Evolutionary conservation across 176 grass and related monocot species (phyloP).

Genomic region (Rhipidocladum racemiflorum): DNA sequence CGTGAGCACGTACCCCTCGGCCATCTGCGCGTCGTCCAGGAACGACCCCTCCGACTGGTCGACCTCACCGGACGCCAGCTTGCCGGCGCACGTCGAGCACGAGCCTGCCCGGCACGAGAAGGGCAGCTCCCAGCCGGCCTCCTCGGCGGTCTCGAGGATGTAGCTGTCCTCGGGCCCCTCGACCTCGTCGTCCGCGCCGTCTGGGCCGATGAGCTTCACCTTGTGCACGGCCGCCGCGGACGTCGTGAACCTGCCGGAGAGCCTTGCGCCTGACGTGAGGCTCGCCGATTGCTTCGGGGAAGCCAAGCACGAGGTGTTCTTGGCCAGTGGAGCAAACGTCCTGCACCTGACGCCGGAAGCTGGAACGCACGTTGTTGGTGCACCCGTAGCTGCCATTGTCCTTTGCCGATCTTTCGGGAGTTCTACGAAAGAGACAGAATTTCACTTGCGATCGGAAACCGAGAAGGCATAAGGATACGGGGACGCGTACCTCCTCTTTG

Average conservation of each 20-base stretch:
- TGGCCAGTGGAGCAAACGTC: neutral
- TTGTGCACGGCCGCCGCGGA: conserved; percentile 46
- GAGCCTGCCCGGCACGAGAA: conserved; percentile 73
- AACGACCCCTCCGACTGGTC: conserved; percentile 86
- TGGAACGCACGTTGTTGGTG: neutral
- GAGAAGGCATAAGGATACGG: neutral
- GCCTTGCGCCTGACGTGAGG: neutral
- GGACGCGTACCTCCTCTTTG: neutral
- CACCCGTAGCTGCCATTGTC: conserved; percentile 2
- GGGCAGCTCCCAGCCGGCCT: conserved; percentile 71
- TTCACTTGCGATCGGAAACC: neutral
- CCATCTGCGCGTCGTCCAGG: conserved; percentile 59
- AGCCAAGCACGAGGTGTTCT: neutral
- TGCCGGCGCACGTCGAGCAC: conserved; percentile 67
- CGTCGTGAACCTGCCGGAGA: conserved; percentile 27
- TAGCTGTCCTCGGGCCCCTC: conserved; percentile 71
- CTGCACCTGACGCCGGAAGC: neutral
- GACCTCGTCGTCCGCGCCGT: conserved; percentile 57
- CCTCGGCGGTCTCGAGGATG: conserved; percentile 66
- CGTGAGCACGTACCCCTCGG: conserved; percentile 62
- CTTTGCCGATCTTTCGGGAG: neutral
- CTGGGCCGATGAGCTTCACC: conserved; percentile 63
- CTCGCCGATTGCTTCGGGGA: neutral
- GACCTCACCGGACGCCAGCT: conserved; percentile 54
- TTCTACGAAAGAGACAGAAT: neutral